phyloP scores from a whole-genome alignment of 192 early-diverging fungal genomes.

The Backusella tuberculispora region DNA sequence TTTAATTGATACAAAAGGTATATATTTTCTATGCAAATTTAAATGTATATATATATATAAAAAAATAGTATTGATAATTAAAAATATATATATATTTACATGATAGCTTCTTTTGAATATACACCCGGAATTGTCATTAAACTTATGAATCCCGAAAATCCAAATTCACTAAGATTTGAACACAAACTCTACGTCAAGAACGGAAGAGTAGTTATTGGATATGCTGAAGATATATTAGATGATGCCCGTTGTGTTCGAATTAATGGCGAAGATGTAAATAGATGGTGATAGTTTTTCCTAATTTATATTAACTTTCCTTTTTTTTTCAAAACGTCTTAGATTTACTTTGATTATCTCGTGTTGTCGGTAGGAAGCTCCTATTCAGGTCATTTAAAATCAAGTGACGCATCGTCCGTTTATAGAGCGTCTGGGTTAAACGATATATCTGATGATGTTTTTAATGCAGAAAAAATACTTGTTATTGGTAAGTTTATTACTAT shows the following conservation, averaged over 20 bases:
- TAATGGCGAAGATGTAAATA: constrained; percentile 34
- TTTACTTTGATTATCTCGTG: constrained; percentile 44
- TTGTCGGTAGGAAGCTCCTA: constrained; percentile 39
- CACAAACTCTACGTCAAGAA: constrained; percentile 38
- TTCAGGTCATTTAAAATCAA: constrained; percentile 35
- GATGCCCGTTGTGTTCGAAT: constrained; percentile 23
- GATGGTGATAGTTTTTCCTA: background rate
- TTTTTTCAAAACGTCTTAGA: constrained; percentile 11
- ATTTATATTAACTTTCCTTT: background rate
- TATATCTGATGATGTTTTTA: constrained; percentile 17
- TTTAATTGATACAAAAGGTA: constrained; percentile 44
- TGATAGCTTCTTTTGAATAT: constrained; percentile 43
- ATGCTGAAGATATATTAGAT: constrained; percentile 27
- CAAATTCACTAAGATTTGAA: constrained; percentile 29
- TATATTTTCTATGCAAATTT: too few species aligned
- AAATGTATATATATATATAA: too few species aligned
- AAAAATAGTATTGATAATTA: too few species aligned
- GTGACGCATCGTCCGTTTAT: constrained; percentile 39
- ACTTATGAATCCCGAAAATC: constrained; percentile 20
- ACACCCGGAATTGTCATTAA: constrained; percentile 36
- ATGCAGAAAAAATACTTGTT: constrained; percentile 38
- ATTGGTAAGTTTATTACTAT: constrained; percentile 30
- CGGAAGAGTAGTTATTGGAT: constrained; percentile 40
- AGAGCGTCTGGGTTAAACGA: constrained; percentile 25
- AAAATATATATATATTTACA: too few species aligned